Evolutionary conservation across 148 eudicot genomes (phyloP), one percentile per base, ranked within the genome.

Genomic region (Camellia japonica): DNA sequence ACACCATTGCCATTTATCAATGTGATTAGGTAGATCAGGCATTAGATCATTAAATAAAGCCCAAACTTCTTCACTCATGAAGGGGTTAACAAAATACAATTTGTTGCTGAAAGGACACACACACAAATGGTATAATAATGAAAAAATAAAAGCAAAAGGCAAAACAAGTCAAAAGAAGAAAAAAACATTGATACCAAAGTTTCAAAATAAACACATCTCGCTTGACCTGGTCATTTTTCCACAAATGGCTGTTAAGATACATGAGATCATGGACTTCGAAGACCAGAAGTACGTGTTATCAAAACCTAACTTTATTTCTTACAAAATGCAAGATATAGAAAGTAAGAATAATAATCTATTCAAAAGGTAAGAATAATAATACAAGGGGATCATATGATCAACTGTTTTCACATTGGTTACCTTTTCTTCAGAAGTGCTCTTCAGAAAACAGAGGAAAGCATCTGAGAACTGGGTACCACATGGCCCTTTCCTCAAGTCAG

Each of bases 381-480:
- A 62, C 13, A 76, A 54, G 78, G 74, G 68, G 56, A 69, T 75
- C 42, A 51, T 58, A 42, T 14, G 44, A 54, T 68, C 15, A 64
- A 4, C 19, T 74, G 20, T 14, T 52, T 55, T 14, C 54, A 65
- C 41, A 58, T 49, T 30, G 19, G 19, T 73, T 82, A 89, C 97
- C 94, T 94, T 95, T 75, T 92, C 99, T 82, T 90, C 91, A 16
- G 97, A 85, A 30, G 90, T 89, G 87, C 99, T 95, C 90, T 92
- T 95, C 51, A 95, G 88, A 83, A 92, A 95, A 85, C 99, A 95
- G 49, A 89, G 84, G 77, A 95, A 95, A 77, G 99, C 97, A 83
- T 87, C 93, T 0, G 99, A 93, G 80, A 95, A 95, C 78, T 87
- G 94, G 86, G 65, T 82, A 13, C 99, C 99, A 83, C 99, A 95